These are phyloP conservation scores for Chaetomium tenue DNA, from an alignment of 495 filamentous ascomycete species.

Conservation along the genomic window DNA sequence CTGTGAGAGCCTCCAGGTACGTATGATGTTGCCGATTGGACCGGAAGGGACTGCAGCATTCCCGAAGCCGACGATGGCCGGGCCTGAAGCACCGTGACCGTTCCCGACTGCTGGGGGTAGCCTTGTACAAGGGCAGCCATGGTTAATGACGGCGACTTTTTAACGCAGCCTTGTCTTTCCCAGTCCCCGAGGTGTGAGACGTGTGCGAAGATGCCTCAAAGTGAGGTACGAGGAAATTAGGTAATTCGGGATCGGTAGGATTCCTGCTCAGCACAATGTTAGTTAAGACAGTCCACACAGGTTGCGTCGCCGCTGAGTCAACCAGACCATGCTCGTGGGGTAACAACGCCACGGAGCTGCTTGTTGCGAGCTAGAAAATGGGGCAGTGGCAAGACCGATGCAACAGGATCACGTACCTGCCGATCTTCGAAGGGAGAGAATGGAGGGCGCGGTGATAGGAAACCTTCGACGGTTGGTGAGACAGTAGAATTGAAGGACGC, in stretches of 20 bases:
- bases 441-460: conserved; percentile 2
- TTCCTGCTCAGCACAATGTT: conserved; percentile 14
- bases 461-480: conserved; percentile 40
- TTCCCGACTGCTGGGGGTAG: conserved; percentile 77
- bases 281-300: background rate
- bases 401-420: conserved; percentile 12
- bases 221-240: conserved; percentile 12
- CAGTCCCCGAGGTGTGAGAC: conserved; percentile 2
- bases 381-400: background rate
- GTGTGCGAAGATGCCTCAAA: conserved; percentile 23
- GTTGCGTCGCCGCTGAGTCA: background rate
- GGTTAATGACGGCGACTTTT: conserved; percentile 29
- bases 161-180: background rate
- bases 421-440: background rate
- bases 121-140: conserved; percentile 94
- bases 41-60: conserved; percentile 54
- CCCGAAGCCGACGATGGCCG: conserved; percentile 71
- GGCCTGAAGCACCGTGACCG: conserved; percentile 78
- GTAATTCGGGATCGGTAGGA: conserved; percentile 1
- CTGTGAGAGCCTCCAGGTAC: conserved; percentile 54
- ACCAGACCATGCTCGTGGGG: background rate
- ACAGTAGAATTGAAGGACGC: conserved; percentile 53
- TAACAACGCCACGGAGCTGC: background rate
- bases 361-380: background rate
- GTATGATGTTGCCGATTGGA: conserved; percentile 57